Conservation (phyloP, 768 basidiomycete species). For the Leucogyrophana mollusca region DNA sequence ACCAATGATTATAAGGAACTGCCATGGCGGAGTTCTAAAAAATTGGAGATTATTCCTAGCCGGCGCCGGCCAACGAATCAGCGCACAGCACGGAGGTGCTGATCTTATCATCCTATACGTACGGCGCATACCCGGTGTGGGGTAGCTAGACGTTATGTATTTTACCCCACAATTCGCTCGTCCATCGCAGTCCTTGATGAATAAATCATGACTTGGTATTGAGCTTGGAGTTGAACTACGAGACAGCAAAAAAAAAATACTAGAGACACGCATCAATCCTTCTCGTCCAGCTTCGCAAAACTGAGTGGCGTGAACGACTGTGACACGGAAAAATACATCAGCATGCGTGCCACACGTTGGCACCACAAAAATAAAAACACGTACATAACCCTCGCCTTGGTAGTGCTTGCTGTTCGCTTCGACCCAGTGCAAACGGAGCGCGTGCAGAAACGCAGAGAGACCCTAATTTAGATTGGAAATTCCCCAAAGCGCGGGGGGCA, state of each 20-base stretch:
- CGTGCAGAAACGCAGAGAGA: conserved; percentile 93
- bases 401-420: conserved; percentile 98
- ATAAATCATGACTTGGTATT: too few relatives aligned
- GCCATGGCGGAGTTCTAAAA: conserved; percentile 32
- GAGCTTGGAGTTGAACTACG: conserved; percentile 9
- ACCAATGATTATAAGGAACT: conserved; percentile 15
- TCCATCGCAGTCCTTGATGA: background rate
- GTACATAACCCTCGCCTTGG: conserved; percentile 84
- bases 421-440: conserved; percentile 96
- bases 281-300: conserved; percentile 43
- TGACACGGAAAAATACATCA: conserved; percentile 21
- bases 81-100: background rate
- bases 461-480: conserved; percentile 49
- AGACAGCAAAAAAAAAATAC: conserved; percentile 19
- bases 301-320: conserved; percentile 50
- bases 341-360: conserved; percentile 24
- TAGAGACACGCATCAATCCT: conserved; percentile 25
- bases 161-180: conserved; percentile 15
- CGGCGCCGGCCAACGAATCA: conserved; percentile 6
- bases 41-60: conserved; percentile 1
- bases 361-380: conserved; percentile 32
- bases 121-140: conserved; percentile 6
- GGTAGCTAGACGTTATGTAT: conserved; percentile 1
- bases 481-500: background rate
- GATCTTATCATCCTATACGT: conserved; percentile 3